Evolutionary conservation across 768 basidiomycete genomes (phyloP).

Genomic region (Mycena albidolilacea): DNA sequence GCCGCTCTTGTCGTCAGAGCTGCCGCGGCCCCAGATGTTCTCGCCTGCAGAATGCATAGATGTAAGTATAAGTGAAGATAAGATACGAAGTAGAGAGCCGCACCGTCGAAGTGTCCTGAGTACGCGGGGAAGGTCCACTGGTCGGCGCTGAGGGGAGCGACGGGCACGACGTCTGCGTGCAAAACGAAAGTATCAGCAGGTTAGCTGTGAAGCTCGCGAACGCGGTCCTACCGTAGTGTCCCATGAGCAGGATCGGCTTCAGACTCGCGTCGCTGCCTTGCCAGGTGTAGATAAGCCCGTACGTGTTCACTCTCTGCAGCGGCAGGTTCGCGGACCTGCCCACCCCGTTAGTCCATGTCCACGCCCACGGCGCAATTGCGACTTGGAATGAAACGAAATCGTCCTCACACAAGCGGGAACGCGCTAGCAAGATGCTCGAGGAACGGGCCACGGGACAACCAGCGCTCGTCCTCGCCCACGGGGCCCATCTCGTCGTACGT

Average conservation of each 20-base stretch:
- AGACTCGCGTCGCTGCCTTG: slow-evolving; percentile 62
- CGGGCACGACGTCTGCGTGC: slow-evolving; percentile 76
- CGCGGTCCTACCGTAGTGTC: slow-evolving; percentile 61
- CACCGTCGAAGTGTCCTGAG: slow-evolving; percentile 74
- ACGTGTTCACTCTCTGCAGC: slow-evolving; percentile 66
- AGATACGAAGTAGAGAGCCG: background rate
- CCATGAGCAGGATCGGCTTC: slow-evolving; percentile 70
- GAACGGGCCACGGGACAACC: slow-evolving; percentile 54
- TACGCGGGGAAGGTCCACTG: slow-evolving; percentile 76
- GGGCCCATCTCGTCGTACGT: slow-evolving; percentile 63
- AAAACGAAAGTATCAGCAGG: background rate
- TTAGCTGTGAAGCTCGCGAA: no score
- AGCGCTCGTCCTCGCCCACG: slow-evolving; percentile 63
- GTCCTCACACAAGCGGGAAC: slow-evolving; percentile 67
- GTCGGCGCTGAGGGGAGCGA: slow-evolving; percentile 66
- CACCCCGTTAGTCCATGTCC: background rate
- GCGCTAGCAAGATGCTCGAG: slow-evolving; percentile 57
- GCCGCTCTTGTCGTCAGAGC: slow-evolving; percentile 81
- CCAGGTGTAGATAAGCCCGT: slow-evolving; percentile 75
- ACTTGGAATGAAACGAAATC: background rate
- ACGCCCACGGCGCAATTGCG: no score
- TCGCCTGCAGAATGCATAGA: slow-evolving; percentile 50
- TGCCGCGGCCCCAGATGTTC: slow-evolving; percentile 85
- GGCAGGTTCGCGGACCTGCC: slow-evolving; percentile 7
- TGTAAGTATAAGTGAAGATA: background rate